phyloP scores from a whole-genome alignment of 345 rosid genomes.

The Rhizophora apiculata region DNA sequence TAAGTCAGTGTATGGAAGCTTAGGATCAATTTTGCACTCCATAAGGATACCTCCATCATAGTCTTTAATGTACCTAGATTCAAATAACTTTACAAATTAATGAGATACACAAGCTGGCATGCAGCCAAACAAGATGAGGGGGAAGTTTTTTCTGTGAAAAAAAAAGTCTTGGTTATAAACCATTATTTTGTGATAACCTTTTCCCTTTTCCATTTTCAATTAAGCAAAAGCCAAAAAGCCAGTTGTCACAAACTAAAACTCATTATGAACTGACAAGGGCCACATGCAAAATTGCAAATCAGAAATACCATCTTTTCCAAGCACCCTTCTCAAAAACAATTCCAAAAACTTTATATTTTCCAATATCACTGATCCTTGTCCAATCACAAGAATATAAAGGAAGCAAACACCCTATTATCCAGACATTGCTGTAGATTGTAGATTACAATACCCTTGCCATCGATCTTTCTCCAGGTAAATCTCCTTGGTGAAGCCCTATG shows the following conservation, averaged over 20 bases:
- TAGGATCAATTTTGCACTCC: conserved; percentile 98
- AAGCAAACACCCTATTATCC: not conserved
- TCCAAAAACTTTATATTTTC: not conserved
- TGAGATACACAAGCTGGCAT: not conserved
- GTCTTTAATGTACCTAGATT: conserved; percentile 79
- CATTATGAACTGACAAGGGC: not conserved
- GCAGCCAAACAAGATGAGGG: not conserved
- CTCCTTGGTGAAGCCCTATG: conserved; percentile 97
- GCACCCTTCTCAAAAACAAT: not conserved
- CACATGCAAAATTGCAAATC: not conserved
- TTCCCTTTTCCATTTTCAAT: not conserved
- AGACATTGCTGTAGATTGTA: conserved; percentile 9
- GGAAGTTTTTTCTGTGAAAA: not conserved
- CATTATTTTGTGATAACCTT: not conserved
- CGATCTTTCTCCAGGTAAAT: conserved; percentile 94
- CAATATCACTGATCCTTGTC: not conserved
- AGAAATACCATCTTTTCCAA: not conserved
- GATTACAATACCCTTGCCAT: conserved; percentile 86
- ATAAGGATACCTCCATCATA: conserved; percentile 98
- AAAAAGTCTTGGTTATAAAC: not conserved
- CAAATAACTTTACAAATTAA: conserved; percentile 4
- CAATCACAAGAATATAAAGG: not conserved
- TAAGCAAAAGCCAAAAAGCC: not conserved
- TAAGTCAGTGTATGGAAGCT: conserved; percentile 91
- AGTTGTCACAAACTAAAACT: not conserved